Conservation (phyloP, 805 yeast species). For the Cyberlindnera nakhonratchasimensis region DNA sequence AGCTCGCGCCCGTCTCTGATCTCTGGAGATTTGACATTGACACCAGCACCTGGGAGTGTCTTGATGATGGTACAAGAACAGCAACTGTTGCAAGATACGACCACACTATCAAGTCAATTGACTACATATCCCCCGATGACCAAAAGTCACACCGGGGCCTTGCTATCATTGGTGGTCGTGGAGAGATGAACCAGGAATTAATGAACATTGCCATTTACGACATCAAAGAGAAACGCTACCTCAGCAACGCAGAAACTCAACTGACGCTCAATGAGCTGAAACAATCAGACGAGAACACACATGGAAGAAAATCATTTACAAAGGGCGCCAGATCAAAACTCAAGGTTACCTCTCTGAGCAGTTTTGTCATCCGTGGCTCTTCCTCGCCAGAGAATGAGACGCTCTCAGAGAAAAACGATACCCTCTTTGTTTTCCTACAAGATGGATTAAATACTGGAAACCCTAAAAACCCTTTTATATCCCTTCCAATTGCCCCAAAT, state of each 20-base stretch:
- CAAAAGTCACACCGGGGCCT: slow-evolving; percentile 44
- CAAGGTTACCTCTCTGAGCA: slow-evolving; percentile 17
- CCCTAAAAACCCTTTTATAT: slow-evolving; percentile 29
- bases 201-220: slow-evolving; percentile 41
- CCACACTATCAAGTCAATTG: slow-evolving; percentile 46
- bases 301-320: slow-evolving; percentile 14
- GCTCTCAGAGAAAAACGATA: slow-evolving; percentile 15
- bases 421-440: slow-evolving; percentile 21
- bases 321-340: slow-evolving; percentile 14
- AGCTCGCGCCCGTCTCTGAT: slow-evolving; percentile 52
- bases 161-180: slow-evolving; percentile 52
- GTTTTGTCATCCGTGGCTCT: slow-evolving; percentile 21
- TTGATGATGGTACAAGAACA: slow-evolving; percentile 41
- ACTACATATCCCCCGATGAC: slow-evolving; percentile 36
- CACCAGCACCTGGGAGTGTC: slow-evolving; percentile 49
- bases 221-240: slow-evolving; percentile 35
- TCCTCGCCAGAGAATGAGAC: slow-evolving; percentile 7
- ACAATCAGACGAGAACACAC: slow-evolving; percentile 3
- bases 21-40: slow-evolving; percentile 64
- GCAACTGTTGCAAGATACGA: slow-evolving; percentile 44
- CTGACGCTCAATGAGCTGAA: slow-evolving; percentile 23
- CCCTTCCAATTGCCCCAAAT: slow-evolving; percentile 32
- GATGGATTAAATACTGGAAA: slow-evolving; percentile 5
- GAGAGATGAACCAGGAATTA: slow-evolving; percentile 30
- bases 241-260: slow-evolving; percentile 19